Evolutionary conservation across 345 rosid genomes (phyloP), one percentile per base, ranked within the genome.

Genomic region (Carallia pectinifolia): DNA sequence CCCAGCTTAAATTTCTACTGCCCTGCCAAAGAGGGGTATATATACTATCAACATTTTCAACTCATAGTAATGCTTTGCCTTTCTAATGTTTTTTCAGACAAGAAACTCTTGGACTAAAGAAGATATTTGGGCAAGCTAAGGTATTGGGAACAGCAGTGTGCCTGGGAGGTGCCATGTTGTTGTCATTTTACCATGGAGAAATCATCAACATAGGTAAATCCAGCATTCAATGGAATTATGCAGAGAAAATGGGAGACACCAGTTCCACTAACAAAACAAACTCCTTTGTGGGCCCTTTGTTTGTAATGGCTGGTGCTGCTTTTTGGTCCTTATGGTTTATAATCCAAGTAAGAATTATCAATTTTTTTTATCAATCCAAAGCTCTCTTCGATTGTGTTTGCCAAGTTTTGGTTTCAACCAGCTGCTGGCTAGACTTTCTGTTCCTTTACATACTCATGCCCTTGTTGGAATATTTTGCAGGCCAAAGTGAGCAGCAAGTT

Each of bases 141-240:
- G 84, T 89, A 68, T 5, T 83, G 0, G 99, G 99, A 27, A 95
- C 99, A 17, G 2, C 77, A 38, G 67, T 85, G 1, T 92, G 98
- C 71, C 97, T 95, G 27, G 84, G 86, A 5, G 99, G 99, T 58
- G 97, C 98, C 16, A 95, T 95, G 97, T 40, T 95, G 74, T 78
- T 92, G 63, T 92, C 98, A 6, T 95, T 92, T 65, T 95, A 90
- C 81, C 97, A 89, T 68, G 97, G 97, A 19, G 79, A 77, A 19
- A 68, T 39, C 18, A 71, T 95, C n/a, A 83, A 74, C 30, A 80
- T 89, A 3, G 89, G 91, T 2, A 77, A 81, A 74, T 89, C 98
- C 6, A 74, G 79, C 73, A 85, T 95, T 69, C 97, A 92, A 64
- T 89, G 97, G 97, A 77, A 73, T 3, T 90, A 87, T 72, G 93